Evolutionary conservation across 2,329 filamentous ascomycete species (phyloP).

Genomic region (Colletotrichum tabaci): DNA sequence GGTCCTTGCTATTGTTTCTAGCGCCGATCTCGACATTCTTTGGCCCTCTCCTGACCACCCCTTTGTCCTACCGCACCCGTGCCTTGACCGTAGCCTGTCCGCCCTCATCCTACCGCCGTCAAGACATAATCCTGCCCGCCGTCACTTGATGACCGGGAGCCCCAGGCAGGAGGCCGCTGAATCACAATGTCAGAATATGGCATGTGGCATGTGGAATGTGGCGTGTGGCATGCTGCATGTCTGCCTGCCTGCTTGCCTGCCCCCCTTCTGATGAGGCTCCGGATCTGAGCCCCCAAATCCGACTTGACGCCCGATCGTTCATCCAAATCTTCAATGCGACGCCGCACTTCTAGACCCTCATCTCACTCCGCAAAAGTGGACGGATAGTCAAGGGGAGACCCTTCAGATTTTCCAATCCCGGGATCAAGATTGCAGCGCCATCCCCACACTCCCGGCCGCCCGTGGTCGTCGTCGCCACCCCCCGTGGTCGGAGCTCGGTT

Average conservation of each 20-base stretch:
- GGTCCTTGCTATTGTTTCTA: conserved; percentile 4
- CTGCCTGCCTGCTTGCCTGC: too few relatives aligned
- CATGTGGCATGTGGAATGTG: conserved; percentile 2
- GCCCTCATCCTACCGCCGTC: conserved; percentile 8
- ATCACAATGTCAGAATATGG: background rate
- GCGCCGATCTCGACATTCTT: conserved; percentile 13
- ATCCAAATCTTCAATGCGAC: conserved; percentile 18
- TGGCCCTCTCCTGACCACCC: background rate
- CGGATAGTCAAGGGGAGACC: conserved; percentile 4
- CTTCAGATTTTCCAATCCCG: conserved; percentile 4
- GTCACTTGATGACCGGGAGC: background rate
- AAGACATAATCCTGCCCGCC: conserved; percentile 2
- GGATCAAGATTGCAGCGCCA: conserved; percentile 10
- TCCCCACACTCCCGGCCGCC: conserved; percentile 12
- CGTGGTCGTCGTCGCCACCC: background rate
- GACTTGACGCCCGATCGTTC: conserved; percentile 10
- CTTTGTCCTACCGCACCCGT: background rate
- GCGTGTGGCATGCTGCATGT: background rate
- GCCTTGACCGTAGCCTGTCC: background rate
- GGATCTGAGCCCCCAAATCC: conserved; percentile 12
- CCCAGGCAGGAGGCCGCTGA: background rate
- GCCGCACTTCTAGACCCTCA: conserved; percentile 18
- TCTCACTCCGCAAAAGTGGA: conserved; percentile 25
- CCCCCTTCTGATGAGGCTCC: conserved; percentile 20
- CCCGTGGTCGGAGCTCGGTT: conserved; percentile 29